Conservation (phyloP, 83 land plant genomes). For the Thuja plicata region DNA sequence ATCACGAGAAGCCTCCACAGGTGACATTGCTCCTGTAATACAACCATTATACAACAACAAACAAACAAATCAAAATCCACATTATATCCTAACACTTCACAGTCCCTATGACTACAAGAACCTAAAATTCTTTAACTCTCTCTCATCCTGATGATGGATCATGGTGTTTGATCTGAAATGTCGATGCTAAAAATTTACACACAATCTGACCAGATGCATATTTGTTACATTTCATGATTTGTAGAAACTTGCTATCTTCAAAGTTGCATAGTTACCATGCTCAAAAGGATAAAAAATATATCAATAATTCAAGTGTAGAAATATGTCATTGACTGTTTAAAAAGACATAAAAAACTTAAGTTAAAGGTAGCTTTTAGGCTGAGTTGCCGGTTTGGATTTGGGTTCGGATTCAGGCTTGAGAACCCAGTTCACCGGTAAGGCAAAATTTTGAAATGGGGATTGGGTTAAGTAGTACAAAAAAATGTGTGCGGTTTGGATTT, state of each 20-base stretch:
- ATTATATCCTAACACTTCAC: background rate
- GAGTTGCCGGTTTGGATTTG: too few species aligned
- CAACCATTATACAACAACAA: background rate
- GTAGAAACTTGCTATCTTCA: too few species aligned
- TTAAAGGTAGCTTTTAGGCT: background rate
- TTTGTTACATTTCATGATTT: too few species aligned
- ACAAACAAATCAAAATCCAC: background rate
- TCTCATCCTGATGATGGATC: too few species aligned
- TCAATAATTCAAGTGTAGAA: background rate
- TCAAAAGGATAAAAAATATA: background rate
- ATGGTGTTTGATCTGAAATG: too few species aligned
- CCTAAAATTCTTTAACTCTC: background rate
- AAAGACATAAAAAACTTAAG: background rate
- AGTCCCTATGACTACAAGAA: background rate
- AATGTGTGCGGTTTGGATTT: too few species aligned
- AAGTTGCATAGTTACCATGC: background rate
- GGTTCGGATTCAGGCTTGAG: too few species aligned
- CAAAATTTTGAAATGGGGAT: too few species aligned
- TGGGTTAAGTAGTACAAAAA: too few species aligned
- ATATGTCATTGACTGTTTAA: background rate
- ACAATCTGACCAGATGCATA: too few species aligned
- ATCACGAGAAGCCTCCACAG: constrained; percentile 17
- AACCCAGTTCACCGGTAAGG: too few species aligned
- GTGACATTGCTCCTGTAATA: constrained; percentile 1
- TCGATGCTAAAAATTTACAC: too few species aligned